Base-by-base conservation (phyloP, 495 filamentous ascomycete species). In the Talaromyces wortmannii region DNA sequence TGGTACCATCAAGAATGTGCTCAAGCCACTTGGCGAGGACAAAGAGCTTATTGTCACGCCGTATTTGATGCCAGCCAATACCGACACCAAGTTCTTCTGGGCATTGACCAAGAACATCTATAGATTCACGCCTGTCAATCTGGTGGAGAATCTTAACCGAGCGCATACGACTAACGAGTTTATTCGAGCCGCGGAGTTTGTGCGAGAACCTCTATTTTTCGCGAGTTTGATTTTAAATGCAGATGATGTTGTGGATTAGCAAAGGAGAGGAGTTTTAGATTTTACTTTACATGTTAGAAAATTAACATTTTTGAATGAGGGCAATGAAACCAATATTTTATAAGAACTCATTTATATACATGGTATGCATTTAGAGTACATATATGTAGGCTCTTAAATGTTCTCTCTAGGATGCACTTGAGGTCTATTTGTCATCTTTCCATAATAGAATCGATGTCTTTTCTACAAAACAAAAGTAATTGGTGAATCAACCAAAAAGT, bases 21-120 rank as follows among this genome's bases (percentile, higher is more conserved):
- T 84, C 36, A 59, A 65, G 36, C 73, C 82, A 1, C 52, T 83
- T 0, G 78, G 81, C n/a, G 31, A 51, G n/a, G 52, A 55, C 4
- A 50, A 61, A 4, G 62, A 82, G 2, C 60, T 85, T 0, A 74
- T 84, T 2, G 71, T 80, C 0, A 53, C 53, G 13, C 82, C 81
- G 4, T 79, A 79, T 3, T 72, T 85, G 44, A 82, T 80, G 78
- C 82, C 80, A 1, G 83, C 79, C 4, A 86, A 85, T 50, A 86
- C 82, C 0, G 82, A 86, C 55, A 85, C 82, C 18, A 61, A 76
- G 29, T 83, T 74, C 46, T 86, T 82, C 55, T 86, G 82, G 82
- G 68, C 61, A 3, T 46, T 85, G 55, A 79, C 75, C 5, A 72
- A 63, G 55, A 69, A 86, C 57, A 83, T 86, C 55, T 83, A 79